Base-by-base conservation (phyloP, 768 basidiomycete genomes). In the Boletales sp. region DNA sequence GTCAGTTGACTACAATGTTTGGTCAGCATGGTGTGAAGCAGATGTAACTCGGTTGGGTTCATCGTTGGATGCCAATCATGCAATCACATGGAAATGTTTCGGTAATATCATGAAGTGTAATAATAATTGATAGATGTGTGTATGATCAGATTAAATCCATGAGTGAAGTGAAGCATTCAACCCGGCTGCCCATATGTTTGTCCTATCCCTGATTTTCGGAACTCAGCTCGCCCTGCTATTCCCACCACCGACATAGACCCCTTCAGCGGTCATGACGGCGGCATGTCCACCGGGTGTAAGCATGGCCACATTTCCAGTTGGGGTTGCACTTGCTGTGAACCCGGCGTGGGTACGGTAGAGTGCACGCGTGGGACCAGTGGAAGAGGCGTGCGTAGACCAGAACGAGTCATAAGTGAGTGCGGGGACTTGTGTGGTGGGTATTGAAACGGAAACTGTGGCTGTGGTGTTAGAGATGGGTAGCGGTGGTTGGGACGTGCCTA, bases 321-420 rank as follows among this genome's bases (percentile, higher is more conserved):
- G 52, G 2, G 54, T 46, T 0, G 63, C 60, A 14, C 62, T 67
- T 8, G 62, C 55, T 0, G 62, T 53, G 31, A 67, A 67, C 5
- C 65, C 67, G 5, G 62, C 52, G 3, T 67, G 56, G 2, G 67
- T 69, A 8, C 65, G 58, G 24, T 69, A 67, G 11, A 67, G 58
- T 1, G 67, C 54, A 3, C 65, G 65, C 0, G 64, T 64, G 5
- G 59, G 30, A 8, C 64, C 62, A 2, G 59, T 15, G 4, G 65
- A 56, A 0, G 68, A 62, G 17, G 76, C 66, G 51, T 81, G 79
- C 8, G 78, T 72, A 2, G 81, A 81, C 82, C 81, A 84, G 57
- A 83, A 84, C 0, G 79, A 79, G 58, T 83, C 82, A 55, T 83
- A 83, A 3, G 82, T 81, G 39, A 81, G 66, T 11, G 72, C 61